phyloP scores from a whole-genome alignment of 2,329 filamentous ascomycete genomes.

The Diaporthe ilicicola region DNA sequence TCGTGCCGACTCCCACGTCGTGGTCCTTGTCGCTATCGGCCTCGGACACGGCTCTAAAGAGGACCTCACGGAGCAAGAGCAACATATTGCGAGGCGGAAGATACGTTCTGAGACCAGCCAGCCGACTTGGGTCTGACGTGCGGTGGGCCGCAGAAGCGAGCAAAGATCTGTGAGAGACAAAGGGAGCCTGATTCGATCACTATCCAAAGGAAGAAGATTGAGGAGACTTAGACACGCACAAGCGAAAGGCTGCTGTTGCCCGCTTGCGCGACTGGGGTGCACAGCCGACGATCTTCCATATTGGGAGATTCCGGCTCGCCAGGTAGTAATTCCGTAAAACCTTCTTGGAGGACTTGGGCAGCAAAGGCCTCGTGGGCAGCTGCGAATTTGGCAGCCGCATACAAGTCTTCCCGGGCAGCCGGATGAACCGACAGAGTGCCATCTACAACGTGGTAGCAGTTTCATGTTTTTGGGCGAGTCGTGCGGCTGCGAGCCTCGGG shows the following conservation, averaged over 20 bases:
- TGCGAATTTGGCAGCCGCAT: conserved; percentile 8
- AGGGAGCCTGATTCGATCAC: not conserved
- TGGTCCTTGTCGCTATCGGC: not conserved
- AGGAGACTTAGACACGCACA: not conserved
- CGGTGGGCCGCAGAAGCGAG: conserved; percentile 2
- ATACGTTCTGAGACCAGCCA: conserved; percentile 4
- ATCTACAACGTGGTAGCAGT: not conserved
- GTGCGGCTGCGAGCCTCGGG: conserved; percentile 12
- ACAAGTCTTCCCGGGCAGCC: conserved; percentile 1
- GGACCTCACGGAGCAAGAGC: conserved; percentile 14
- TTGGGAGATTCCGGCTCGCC: not conserved
- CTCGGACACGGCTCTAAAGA: conserved; percentile 7
- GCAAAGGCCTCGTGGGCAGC: conserved; percentile 3
- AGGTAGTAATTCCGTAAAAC: conserved; percentile 1
- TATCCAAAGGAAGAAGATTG: not conserved
- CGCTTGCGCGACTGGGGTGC: not conserved
- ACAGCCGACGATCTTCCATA: not conserved
- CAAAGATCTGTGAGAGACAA: conserved; percentile 1
- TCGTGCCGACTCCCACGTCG: conserved; percentile 12
- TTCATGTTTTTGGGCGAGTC: conserved; percentile 22
- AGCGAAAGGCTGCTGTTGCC: conserved; percentile 9
- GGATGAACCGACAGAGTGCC: not conserved
- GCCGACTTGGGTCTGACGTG: not conserved
- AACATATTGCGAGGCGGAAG: not conserved
- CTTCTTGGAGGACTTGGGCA: conserved; percentile 10